Conservation (phyloP, 768 basidiomycete species). For the Boletus insuetus region DNA sequence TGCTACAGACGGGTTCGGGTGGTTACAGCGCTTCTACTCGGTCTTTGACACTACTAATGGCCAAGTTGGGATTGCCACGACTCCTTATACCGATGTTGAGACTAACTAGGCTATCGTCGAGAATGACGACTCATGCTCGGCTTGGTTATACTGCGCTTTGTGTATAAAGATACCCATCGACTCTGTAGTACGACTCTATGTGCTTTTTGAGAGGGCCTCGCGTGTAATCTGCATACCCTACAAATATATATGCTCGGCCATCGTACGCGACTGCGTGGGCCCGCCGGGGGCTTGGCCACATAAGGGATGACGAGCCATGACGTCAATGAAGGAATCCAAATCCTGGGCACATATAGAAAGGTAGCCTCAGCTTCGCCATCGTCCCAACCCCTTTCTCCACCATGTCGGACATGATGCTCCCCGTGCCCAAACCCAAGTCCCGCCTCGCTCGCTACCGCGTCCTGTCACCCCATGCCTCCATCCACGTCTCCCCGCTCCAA, state of each 20-base stretch:
- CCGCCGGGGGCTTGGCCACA: too few species aligned
- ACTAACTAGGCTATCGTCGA: constrained; percentile 29
- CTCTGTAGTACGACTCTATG: too few species aligned
- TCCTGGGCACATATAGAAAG: too few species aligned
- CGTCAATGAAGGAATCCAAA: not conserved
- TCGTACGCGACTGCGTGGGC: too few species aligned
- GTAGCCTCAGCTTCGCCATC: too few species aligned
- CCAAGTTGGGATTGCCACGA: constrained; percentile 27
- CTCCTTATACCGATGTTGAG: constrained; percentile 43
- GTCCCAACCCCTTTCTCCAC: not conserved
- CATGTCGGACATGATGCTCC: constrained; percentile 5
- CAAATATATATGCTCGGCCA: too few species aligned
- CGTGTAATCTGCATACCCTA: too few species aligned
- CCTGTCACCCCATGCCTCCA: constrained; percentile 39
- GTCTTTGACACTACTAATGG: constrained; percentile 42
- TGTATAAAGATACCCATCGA: too few species aligned
- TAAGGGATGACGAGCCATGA: not conserved
- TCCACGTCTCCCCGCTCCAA: constrained; percentile 46
- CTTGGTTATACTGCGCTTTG: too few species aligned
- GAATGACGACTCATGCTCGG: not conserved
- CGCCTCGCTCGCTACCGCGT: constrained; percentile 35
- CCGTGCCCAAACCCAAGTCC: constrained; percentile 30
- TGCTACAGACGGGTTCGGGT: constrained; percentile 50
- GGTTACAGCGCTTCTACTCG: constrained; percentile 61
- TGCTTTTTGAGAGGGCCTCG: too few species aligned